A percentile compares a stretch with the other conserved stretches of the same genome.
Evolutionary conservation across 2,329 filamentous ascomycete genomes (phyloP).

Genomic region (Torrubiella hemipterigena): DNA sequence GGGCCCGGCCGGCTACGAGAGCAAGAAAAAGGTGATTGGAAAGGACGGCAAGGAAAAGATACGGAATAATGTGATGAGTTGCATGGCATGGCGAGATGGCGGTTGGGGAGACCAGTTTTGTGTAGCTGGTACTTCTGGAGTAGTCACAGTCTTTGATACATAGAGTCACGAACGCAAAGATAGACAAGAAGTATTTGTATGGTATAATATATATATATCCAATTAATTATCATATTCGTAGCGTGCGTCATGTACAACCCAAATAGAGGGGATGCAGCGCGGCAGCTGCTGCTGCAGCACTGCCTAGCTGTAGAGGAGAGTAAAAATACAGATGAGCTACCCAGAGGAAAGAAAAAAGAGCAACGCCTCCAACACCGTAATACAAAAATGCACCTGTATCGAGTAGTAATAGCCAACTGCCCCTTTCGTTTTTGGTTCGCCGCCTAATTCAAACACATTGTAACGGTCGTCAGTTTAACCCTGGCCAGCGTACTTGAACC

Average conservation of each 20-base stretch:
- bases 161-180: neutral
- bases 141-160: constrained; percentile 31
- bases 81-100: constrained; percentile 48
- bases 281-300: no score
- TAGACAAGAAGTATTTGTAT: no score
- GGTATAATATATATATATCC: no score
- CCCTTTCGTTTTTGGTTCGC: constrained; percentile 5
- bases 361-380: no score
- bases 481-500: constrained; percentile 91
- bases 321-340: no score
- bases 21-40: constrained; percentile 40
- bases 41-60: constrained; percentile 49
- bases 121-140: constrained; percentile 51
- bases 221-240: no score
- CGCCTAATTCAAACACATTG: constrained; percentile 8
- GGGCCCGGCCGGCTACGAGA: constrained; percentile 37
- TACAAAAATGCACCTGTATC: no score
- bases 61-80: constrained; percentile 48
- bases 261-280: no score
- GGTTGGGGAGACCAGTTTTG: constrained; percentile 55
- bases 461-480: constrained; percentile 33
- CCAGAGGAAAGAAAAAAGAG: no score
- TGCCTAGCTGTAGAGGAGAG: no score
- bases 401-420: constrained; percentile 7
- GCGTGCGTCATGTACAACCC: no score